Conservation (phyloP, 805 yeast species). For the Wickerhamomyces xylosicus region DNA sequence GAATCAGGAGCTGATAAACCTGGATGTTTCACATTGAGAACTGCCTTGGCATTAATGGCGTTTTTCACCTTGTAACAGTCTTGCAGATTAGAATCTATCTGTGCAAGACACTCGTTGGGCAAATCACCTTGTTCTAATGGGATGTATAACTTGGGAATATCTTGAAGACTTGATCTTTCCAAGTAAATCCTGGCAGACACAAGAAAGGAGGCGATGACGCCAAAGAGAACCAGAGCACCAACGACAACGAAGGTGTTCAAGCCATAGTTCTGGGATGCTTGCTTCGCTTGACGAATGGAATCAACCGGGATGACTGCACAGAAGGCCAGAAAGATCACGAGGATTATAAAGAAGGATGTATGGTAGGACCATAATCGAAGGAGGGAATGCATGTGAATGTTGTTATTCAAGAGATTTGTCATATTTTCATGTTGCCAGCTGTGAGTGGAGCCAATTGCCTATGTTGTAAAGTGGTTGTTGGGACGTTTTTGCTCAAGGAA, state of each 20-base stretch:
- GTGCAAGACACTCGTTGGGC: constrained; percentile 32
- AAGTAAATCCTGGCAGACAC: constrained; percentile 51
- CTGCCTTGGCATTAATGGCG: constrained; percentile 29
- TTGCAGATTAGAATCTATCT: constrained; percentile 29
- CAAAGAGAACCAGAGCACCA: constrained; percentile 54
- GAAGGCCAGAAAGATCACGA: constrained; percentile 41
- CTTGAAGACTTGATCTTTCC: constrained; percentile 49
- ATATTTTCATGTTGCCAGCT: background rate
- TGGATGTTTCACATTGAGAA: constrained; percentile 34
- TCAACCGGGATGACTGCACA: constrained; percentile 72
- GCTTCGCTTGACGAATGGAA: constrained; percentile 51
- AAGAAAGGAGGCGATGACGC: constrained; percentile 37
- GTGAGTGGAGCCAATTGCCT: background rate
- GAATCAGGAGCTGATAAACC: constrained; percentile 38
- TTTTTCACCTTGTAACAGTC: constrained; percentile 31
- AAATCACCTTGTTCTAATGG: constrained; percentile 56
- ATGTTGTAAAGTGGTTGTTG: too few relatives aligned
- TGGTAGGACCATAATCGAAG: constrained; percentile 31
- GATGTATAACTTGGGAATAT: constrained; percentile 70
- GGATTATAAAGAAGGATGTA: constrained; percentile 29
- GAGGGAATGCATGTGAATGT: background rate
- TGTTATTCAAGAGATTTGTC: background rate
- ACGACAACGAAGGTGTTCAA: constrained; percentile 76
- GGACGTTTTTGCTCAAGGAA: too few relatives aligned
- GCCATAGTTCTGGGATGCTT: constrained; percentile 51